Evolutionary conservation across 1,284 basidiomycete genomes (phyloP).

Genomic region (Cutaneotrichosporon sp.): DNA sequence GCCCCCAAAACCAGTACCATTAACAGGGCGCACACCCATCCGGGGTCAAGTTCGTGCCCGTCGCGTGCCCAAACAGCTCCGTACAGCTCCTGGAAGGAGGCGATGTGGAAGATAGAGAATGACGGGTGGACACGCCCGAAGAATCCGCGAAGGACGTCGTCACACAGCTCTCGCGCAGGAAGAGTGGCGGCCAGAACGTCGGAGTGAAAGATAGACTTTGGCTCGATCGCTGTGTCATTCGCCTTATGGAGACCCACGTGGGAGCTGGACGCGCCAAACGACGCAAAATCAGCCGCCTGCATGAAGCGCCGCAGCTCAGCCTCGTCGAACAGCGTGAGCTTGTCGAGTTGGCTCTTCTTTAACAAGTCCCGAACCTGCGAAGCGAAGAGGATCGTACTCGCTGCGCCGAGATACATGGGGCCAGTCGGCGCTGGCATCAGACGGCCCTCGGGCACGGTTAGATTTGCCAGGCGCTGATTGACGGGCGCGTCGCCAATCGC

Average conservation of each 20-base stretch:
- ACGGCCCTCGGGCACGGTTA: constrained; percentile 26
- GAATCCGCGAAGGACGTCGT: constrained; percentile 21
- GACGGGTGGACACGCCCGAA: constrained; percentile 28
- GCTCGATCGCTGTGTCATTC: not conserved
- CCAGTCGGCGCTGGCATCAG: constrained; percentile 27
- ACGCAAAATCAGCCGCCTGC: constrained; percentile 25
- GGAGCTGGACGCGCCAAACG: not conserved
- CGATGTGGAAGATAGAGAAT: constrained; percentile 25
- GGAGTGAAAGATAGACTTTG: not conserved
- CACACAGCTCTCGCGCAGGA: constrained; percentile 11
- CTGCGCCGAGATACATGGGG: constrained; percentile 27
- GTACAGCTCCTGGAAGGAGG: constrained; percentile 21
- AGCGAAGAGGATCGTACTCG: constrained; percentile 27
- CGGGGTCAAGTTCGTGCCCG: constrained; percentile 10
- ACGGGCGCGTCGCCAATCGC: not conserved
- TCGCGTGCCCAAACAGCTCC: constrained; percentile 4
- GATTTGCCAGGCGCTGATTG: not conserved
- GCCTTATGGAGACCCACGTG: not conserved
- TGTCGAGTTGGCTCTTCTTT: constrained; percentile 19
- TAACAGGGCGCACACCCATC: constrained; percentile 18
- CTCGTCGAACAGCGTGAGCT: constrained; percentile 23
- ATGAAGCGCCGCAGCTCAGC: constrained; percentile 22
- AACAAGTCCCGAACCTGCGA: constrained; percentile 19
- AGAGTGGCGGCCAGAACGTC: not conserved
- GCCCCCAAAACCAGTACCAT: constrained; percentile 28